Evolutionary conservation across 2,329 filamentous ascomycete genomes (phyloP), one percentile per base, ranked within the genome.

Genomic region (Leptographium galeiforme): DNA sequence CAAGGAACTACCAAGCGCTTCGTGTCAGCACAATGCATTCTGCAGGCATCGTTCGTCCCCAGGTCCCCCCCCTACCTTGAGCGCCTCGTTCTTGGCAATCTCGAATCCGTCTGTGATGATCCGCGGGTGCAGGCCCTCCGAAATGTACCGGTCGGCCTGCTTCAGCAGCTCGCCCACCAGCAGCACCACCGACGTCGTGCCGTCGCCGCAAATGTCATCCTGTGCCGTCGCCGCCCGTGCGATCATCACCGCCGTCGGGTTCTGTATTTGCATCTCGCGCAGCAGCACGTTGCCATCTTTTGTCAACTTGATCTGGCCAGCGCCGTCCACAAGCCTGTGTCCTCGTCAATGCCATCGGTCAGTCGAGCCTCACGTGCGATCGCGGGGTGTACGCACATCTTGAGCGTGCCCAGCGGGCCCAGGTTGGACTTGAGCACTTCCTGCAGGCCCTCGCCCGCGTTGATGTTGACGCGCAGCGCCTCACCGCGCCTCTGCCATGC

Each of bases 91-190:
- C 79, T 97, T 98, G 51, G 90, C 93, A 66, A 97, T 86, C 69
- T 98, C 93, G 66, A 95, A 98, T 12, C 93, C 93, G 66, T 98
- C 93, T 40, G 91, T 96, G 68, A 98, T 90, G 59, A 98, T 89
- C 63, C 93, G 81, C 49, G 93, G 93, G 71, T 98, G 93, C 59
- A 98, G 76, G n/a, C 93, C 93, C 71, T 98, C 93, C 13, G 87
- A 83, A 65, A 98, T 97, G 69, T 95, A 89, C 69, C 93, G 82
- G 68, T 97, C 87, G 56, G 93, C 93, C 75, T 98, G 93, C 79
- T 97, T 98, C 66, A 98, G 73, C 56, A 98, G 81, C 75, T 98
- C 93, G 68, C 93, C 93, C 51, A 98, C 90, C 67, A 97, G 73
- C 63, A 98, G 74, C 51, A 98, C 93, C 34, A 96, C 91, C 48